Evolutionary conservation across 2,329 filamentous ascomycete species (phyloP).

Genomic region (Exophiala calicioides): DNA sequence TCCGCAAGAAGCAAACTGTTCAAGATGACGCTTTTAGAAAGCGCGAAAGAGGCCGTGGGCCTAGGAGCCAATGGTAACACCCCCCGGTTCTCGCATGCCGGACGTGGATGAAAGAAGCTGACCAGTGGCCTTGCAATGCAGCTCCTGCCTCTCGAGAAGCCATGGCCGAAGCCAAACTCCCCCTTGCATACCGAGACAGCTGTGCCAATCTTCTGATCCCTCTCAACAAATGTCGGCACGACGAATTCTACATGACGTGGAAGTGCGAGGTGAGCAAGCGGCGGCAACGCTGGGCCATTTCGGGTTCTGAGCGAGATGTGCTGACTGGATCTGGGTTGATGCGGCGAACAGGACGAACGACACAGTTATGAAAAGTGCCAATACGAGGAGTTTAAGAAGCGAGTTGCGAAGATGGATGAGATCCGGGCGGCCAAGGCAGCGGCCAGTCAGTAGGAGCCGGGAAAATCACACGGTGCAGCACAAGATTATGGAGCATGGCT

Average conservation of each 20-base stretch:
- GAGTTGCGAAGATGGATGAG: constrained; percentile 98
- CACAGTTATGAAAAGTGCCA: constrained; percentile 99
- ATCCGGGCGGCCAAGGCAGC: constrained; percentile 71
- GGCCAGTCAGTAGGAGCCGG: no score
- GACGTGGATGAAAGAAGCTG: no score
- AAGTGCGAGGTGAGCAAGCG: constrained; percentile 79
- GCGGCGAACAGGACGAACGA: constrained; percentile 74
- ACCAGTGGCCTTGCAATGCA: constrained; percentile 30
- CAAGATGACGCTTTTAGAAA: constrained; percentile 41
- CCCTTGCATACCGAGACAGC: constrained; percentile 88
- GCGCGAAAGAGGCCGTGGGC: constrained; percentile 52
- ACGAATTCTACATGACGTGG: constrained; percentile 94
- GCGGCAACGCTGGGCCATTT: constrained; percentile 1
- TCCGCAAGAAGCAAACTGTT: background rate
- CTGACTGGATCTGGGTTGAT: constrained; percentile 8
- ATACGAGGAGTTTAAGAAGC: constrained; percentile 97
- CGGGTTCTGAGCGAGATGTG: background rate
- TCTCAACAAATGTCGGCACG: constrained; percentile 88
- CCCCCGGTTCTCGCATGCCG: no score
- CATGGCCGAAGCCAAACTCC: constrained; percentile 88
- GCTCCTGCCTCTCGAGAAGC: constrained; percentile 73
- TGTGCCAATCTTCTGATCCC: constrained; percentile 94
- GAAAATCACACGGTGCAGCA: no score
- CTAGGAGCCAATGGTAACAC: constrained; percentile 42
- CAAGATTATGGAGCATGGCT: background rate